Base-by-base conservation (phyloP, 176 grass and related monocot genomes). In the Aegilops tauschii region DNA sequence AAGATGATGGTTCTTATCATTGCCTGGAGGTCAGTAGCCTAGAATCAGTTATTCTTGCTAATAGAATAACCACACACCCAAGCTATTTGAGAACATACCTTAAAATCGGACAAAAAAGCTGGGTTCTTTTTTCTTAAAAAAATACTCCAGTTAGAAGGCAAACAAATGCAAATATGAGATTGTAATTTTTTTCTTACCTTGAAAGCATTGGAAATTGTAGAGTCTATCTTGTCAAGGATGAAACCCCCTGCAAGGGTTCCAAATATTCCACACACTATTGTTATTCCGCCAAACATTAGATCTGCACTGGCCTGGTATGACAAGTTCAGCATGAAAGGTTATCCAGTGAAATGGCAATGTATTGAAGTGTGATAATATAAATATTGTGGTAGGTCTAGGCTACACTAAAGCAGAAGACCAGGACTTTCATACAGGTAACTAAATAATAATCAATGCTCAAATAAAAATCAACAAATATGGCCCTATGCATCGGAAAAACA, bases 251-350 rank as follows among this genome's bases (percentile, higher is more conserved):
- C 90, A 80, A 99, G 84, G 64, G 97, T 99, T 90, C 97, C 97
- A 88, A 94, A 35, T 47, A 99, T 93, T 87, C 97, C 97, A 85
- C 97, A 99, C 11, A 99, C 87, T 88, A 99, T 99, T 86, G 97
- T 99, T 90, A 99, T 90, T 72, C 94, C 94, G 32, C 97, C 97
- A 89, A 99, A 99, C 94, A 96, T 94, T 61, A 94, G 39, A 87
- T 99, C 97, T 58, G 97, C 97, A 87, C 87, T 96, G 18, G 85
- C 85, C 97, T 99, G 92, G 79, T 76, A 91, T 70, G 75, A 59
- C 64, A 91, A 91, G 54, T 89, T 85, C 9, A 16, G 88, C 12
- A 6, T 86, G 36, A 78, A 94, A 85, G 31, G 66, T 63, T 77
- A 82, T 6, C 21, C 27, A 71, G 25, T 30, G 44, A 61, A 88